Evolutionary conservation across 495 filamentous ascomycete species (phyloP), one percentile per base, ranked within the genome.

Genomic region (Hypoxylon cercidicola): DNA sequence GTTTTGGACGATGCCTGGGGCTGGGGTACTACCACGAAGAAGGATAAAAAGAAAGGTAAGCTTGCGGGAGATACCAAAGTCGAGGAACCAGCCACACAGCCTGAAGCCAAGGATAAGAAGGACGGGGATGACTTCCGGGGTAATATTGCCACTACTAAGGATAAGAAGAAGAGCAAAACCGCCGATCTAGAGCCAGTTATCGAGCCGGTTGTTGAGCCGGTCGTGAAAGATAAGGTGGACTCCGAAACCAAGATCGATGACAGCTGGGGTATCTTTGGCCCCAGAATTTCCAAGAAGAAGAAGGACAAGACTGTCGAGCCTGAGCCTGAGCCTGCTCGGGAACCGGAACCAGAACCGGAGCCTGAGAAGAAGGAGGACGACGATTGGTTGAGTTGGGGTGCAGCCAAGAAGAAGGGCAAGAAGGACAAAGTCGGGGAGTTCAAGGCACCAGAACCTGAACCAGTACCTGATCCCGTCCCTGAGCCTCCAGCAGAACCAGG

Each of bases 181-280:
- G 23, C 53, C 0, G 70, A 72, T n/a, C 55, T 67, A 4, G 55
- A 61, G 30, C 62, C 69, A 19, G 25, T 46, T 23, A 35, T 39
- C 30, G 30, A 19, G 15, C 16, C 48, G 15, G 16, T 10, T 20
- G 16, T 19, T 18, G 40, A 43, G 16, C 37, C 37, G 11, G 23
- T 47, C 9, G 45, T 30, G 2, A 25, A 49, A 16, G 16, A 32
- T 32, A 32, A 76, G 46, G 71, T 73, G 32, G 77, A 77, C 21
- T 67, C 74, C 1, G 75, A 73, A 46, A 72, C 62, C 23, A 73
- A 75, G 46, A 34, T 11, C 2, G 40, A 64, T n/a, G 68, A 70
- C 53, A 52, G 57, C 18, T 50, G 57, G 57, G 58, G 64, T 21
- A 5, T 55, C 9, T 41, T 18, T 45, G 39, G 45, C 34, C 15